Base-by-base conservation (phyloP, 169 alveolate species). In the Plasmodium chabaudi region DNA sequence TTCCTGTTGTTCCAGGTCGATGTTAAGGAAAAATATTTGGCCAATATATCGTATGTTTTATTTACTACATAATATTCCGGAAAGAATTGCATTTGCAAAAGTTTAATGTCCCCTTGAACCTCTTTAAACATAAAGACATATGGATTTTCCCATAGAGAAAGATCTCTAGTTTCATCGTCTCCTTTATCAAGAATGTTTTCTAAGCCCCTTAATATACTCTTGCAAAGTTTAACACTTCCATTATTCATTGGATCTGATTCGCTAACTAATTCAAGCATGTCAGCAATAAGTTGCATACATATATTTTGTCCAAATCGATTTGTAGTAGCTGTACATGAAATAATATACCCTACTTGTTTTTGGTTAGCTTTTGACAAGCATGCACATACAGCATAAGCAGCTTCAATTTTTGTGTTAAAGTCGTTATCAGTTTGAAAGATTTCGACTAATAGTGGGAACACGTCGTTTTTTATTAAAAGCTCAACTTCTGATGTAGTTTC, bases 361-460 rank as follows among this genome's bases (percentile, higher is more conserved):
- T 94, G 91, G 72, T 94, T 93, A 21, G 96, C 96, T 61, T 93
- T 82, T 10, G 97, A 93, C 56, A 93, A 93, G 64, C 97, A 94
- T 3, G 97, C 97, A 82, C 97, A 95, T 46, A 95, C 96, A 27
- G 97, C 97, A 89, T 95, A 95, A 44, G 97, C 97, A 27, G 97
- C 95, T 82, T 95, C 97, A 23, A 94, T 90, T 92, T 94, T 95
- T 17, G 96, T 92, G 89, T 92, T 94, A 75, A 92, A 94, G 88
- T 95, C 97, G 39, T 91, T 89, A 51, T 93, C 95, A 56, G 91
- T 88, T 71, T 92, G 95, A 59, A 94, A 95, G 23, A 94, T 93
- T 53, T 87, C 94, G 55, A 95, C 93, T 64, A 95, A 82, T 79
- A 93, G 56, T 27, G 96, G 96, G 46, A 94, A 88, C 13, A 95